A percentile compares a stretch with the other conserved stretches of the same genome.
These are phyloP conservation scores for Actinomucor elegans DNA, from an alignment of 371 early-diverging fungal species.

Conservation along the genomic window DNA sequence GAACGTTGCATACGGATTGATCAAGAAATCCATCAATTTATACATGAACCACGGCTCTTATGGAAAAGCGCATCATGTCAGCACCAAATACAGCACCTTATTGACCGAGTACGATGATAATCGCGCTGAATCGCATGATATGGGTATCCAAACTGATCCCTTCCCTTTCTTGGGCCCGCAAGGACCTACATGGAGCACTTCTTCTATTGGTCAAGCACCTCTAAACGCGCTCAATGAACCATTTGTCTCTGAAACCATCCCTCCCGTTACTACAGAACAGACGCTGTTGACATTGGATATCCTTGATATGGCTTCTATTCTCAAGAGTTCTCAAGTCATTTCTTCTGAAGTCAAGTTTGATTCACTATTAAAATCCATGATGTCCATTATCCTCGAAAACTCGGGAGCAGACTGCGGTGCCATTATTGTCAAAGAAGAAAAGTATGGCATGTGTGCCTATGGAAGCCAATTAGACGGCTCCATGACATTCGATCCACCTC, in stretches of 20 bases:
- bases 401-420: constrained; percentile 50
- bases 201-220: constrained; percentile 25
- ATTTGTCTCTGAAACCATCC: constrained; percentile 29
- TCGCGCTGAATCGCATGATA: constrained; percentile 27
- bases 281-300: constrained; percentile 45
- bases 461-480: constrained; percentile 38
- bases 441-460: constrained; percentile 41
- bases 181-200: constrained; percentile 36
- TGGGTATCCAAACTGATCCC: constrained; percentile 44
- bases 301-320: constrained; percentile 45
- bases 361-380: constrained; percentile 38
- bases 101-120: constrained; percentile 30
- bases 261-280: constrained; percentile 44
- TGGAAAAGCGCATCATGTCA: constrained; percentile 42
- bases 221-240: constrained; percentile 31
- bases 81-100: constrained; percentile 20
- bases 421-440: constrained; percentile 45
- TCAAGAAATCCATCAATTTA: constrained; percentile 33
- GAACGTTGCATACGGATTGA: constrained; percentile 35
- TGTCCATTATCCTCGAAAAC: constrained; percentile 47
- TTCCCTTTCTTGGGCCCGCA: constrained; percentile 40
- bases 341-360: constrained; percentile 50
- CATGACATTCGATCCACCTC: constrained; percentile 45
- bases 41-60: constrained; percentile 39
- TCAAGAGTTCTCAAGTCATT: constrained; percentile 52